A percentile compares a stretch with the other conserved stretches of the same genome.
phyloP scores from a whole-genome alignment of 768 basidiomycete species.

The Termitomyces sp. region DNA sequence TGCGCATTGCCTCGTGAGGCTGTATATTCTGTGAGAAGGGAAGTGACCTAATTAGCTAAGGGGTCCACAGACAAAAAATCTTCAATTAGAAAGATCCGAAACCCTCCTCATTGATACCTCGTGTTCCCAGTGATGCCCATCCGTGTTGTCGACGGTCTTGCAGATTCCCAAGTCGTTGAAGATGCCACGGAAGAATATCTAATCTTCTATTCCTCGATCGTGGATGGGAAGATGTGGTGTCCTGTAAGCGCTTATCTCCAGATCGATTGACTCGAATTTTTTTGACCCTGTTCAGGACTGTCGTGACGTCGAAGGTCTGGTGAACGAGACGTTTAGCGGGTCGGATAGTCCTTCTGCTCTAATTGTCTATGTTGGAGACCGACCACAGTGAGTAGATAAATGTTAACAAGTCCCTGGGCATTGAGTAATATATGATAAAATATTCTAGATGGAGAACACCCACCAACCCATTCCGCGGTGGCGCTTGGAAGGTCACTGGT shows the following conservation, averaged over 20 bases:
- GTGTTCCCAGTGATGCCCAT: slow-evolving; percentile 47
- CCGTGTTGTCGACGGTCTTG: slow-evolving; percentile 33
- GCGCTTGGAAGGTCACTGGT: slow-evolving; percentile 56
- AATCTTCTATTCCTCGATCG: slow-evolving; percentile 71
- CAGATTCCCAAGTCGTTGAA: slow-evolving; percentile 35
- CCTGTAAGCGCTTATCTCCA: slow-evolving; percentile 42
- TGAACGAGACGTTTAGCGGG: slow-evolving; percentile 49
- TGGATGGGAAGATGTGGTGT: slow-evolving; percentile 68
- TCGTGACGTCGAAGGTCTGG: slow-evolving; percentile 52
- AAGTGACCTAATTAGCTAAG: no score
- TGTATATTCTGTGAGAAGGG: neutral
- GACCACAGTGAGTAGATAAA: slow-evolving; percentile 50
- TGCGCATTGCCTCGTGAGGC: neutral
- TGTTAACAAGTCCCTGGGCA: slow-evolving; percentile 1
- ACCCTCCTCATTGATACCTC: neutral
- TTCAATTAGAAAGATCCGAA: neutral
- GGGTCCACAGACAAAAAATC: no score
- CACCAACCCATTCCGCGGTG: slow-evolving; percentile 56
- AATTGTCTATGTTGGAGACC: slow-evolving; percentile 70
- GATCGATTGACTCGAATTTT: neutral
- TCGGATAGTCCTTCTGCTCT: slow-evolving; percentile 48
- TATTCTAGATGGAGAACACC: slow-evolving; percentile 67
- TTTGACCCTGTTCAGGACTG: slow-evolving; percentile 51
- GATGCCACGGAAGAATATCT: slow-evolving; percentile 50
- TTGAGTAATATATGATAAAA: no score